phyloP scores from a whole-genome alignment of 495 filamentous ascomycete species.

The Penicillium paradoxum region DNA sequence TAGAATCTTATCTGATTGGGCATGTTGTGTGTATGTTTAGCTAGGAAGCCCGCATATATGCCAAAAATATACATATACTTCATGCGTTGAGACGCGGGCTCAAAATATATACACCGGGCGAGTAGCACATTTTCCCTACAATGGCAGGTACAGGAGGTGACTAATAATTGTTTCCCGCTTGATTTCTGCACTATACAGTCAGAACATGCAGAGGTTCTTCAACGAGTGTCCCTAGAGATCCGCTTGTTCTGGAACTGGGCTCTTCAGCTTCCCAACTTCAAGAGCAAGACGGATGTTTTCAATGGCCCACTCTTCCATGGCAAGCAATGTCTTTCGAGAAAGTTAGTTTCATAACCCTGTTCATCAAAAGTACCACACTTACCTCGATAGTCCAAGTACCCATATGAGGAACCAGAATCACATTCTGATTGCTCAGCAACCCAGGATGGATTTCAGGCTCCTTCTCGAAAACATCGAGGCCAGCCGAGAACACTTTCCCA shows the following conservation, averaged over 20 bases:
- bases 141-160: too few relatives aligned
- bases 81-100: too few relatives aligned
- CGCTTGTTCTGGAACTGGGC: slow-evolving; percentile 55
- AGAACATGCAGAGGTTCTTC: too few relatives aligned
- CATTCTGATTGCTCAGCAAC: slow-evolving; percentile 53
- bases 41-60: too few relatives aligned
- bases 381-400: slow-evolving; percentile 64
- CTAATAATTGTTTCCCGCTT: too few relatives aligned
- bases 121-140: too few relatives aligned
- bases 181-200: too few relatives aligned
- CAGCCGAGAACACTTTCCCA: slow-evolving; percentile 56
- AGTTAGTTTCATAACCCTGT: slow-evolving; percentile 5
- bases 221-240: slow-evolving; percentile 27
- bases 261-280: slow-evolving; percentile 52
- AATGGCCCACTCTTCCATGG: slow-evolving; percentile 64
- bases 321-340: slow-evolving; percentile 46
- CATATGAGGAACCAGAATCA: slow-evolving; percentile 64
- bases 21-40: background rate
- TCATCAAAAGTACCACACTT: slow-evolving; percentile 15
- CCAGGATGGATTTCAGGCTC: slow-evolving; percentile 63
- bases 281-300: slow-evolving; percentile 54
- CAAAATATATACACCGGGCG: too few relatives aligned
- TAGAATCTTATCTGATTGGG: too few relatives aligned
- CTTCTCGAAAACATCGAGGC: slow-evolving; percentile 66
- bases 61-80: too few relatives aligned